Conservation (phyloP, 2,329 filamentous ascomycete genomes). For the Penicillium sp. region DNA sequence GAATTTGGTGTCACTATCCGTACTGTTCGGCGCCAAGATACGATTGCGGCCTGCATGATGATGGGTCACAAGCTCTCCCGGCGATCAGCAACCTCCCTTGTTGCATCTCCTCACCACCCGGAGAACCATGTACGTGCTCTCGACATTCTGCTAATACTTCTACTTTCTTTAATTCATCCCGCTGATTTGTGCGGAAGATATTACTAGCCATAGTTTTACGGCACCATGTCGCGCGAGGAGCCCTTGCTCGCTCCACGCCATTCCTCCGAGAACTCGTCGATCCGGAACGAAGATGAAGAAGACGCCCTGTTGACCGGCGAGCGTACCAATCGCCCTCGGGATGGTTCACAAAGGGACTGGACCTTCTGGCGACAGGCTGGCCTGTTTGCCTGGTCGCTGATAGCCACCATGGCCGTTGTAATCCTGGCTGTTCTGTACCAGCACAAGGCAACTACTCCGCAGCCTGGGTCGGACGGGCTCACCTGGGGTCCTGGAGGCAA, state of each 20-base stretch:
- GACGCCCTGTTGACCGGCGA: conserved; percentile 60
- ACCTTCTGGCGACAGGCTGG: conserved; percentile 68
- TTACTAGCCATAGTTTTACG: background rate
- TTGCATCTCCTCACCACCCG: background rate
- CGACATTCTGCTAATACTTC: background rate
- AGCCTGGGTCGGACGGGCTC: conserved; percentile 21
- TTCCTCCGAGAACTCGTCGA: conserved; percentile 54
- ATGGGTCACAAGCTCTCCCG: background rate
- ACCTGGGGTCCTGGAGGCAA: conserved; percentile 39
- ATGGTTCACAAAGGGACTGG: conserved; percentile 40
- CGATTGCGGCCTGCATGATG: background rate
- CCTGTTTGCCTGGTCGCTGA: conserved; percentile 75
- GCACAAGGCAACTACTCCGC: conserved; percentile 50
- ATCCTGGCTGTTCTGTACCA: conserved; percentile 79
- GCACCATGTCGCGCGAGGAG: conserved; percentile 40
- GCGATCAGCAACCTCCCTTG: background rate
- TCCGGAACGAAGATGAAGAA: conserved; percentile 57
- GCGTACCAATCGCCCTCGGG: conserved; percentile 26
- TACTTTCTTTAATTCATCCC: background rate
- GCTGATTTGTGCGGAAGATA: background rate
- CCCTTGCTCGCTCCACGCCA: conserved; percentile 53
- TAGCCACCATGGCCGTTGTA: conserved; percentile 75
- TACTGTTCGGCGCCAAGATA: background rate
- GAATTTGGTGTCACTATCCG: too few relatives aligned
- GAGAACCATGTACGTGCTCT: background rate